These are phyloP conservation scores for Coemansia sp. DNA, from an alignment of 371 early-diverging fungal species.

Conservation along the genomic window DNA sequence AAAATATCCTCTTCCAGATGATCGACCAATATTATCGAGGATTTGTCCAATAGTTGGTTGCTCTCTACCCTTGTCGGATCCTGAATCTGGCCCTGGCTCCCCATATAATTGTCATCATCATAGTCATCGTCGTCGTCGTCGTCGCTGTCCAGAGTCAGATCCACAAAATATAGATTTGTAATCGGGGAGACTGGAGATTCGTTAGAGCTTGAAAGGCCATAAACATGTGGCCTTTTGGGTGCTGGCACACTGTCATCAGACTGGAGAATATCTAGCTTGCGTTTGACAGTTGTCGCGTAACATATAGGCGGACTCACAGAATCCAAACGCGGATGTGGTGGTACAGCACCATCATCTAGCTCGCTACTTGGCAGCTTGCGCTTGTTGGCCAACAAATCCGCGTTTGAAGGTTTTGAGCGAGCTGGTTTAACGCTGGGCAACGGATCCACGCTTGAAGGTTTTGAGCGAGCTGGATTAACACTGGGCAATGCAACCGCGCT, in stretches of 20 bases:
- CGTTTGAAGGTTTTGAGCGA: too few relatives aligned
- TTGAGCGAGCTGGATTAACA: too few relatives aligned
- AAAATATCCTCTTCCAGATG: not conserved
- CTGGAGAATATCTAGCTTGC: not conserved
- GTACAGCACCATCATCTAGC: too few relatives aligned
- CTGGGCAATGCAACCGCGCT: too few relatives aligned
- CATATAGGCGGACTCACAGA: too few relatives aligned
- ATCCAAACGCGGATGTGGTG: too few relatives aligned
- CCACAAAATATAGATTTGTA: not conserved
- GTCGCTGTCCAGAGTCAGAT: slow-evolving; percentile 1
- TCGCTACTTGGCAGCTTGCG: too few relatives aligned
- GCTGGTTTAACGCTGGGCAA: too few relatives aligned
- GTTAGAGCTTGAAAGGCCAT: not conserved
- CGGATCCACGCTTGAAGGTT: too few relatives aligned
- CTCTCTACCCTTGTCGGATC: too few relatives aligned
- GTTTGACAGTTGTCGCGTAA: not conserved
- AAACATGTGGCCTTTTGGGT: not conserved
- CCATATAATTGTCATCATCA: not conserved
- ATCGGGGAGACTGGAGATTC: not conserved
- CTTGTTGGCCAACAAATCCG: too few relatives aligned
- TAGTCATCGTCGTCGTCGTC: not conserved
- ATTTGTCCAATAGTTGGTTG: not conserved
- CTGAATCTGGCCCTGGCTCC: too few relatives aligned
- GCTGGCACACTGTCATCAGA: not conserved
- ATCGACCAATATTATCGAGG: not conserved